Evolutionary conservation across 805 yeast genomes (phyloP).

Genomic region (Zygosaccharomyces rouxii): DNA sequence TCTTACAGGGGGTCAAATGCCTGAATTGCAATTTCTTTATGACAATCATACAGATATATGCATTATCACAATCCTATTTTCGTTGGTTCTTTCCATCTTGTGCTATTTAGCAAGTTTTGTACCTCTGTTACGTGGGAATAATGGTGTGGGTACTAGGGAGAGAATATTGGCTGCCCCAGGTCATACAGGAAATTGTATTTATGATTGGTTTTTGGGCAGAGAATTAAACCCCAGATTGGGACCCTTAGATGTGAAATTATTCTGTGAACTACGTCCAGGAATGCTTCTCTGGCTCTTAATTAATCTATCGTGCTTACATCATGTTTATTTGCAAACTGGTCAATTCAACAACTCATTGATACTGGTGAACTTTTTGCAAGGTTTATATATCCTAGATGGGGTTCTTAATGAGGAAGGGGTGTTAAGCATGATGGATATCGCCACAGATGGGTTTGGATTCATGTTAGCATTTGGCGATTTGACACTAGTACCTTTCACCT

Average conservation of each 20-base stretch:
- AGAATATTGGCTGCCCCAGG: slow-evolving; percentile 82
- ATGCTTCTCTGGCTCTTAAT: slow-evolving; percentile 79
- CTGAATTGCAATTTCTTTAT: slow-evolving; percentile 77
- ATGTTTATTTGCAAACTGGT: slow-evolving; percentile 63
- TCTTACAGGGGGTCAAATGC: slow-evolving; percentile 51
- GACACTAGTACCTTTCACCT: slow-evolving; percentile 88
- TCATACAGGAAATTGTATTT: slow-evolving; percentile 66
- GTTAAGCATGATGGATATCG: slow-evolving; percentile 90
- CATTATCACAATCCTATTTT: slow-evolving; percentile 56
- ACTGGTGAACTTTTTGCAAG: slow-evolving; percentile 64
- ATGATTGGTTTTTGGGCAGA: slow-evolving; percentile 96
- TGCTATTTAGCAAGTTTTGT: slow-evolving; percentile 67
- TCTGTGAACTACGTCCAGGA: slow-evolving; percentile 94
- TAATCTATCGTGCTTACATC: slow-evolving; percentile 74
- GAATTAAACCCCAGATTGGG: slow-evolving; percentile 91
- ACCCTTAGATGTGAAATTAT: slow-evolving; percentile 79
- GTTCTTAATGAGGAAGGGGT: slow-evolving; percentile 87
- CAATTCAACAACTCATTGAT: slow-evolving; percentile 65
- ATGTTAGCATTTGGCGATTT: slow-evolving; percentile 95
- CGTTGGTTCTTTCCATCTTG: slow-evolving; percentile 56
- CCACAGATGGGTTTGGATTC: slow-evolving; percentile 95
- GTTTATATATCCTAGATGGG: slow-evolving; percentile 84
- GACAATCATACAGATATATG: slow-evolving; percentile 63
- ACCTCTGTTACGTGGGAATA: slow-evolving; percentile 43
- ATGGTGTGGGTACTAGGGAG: slow-evolving; percentile 55